Base-by-base conservation (phyloP, 1,284 basidiomycete genomes). In the Hemileia vastatrix region DNA sequence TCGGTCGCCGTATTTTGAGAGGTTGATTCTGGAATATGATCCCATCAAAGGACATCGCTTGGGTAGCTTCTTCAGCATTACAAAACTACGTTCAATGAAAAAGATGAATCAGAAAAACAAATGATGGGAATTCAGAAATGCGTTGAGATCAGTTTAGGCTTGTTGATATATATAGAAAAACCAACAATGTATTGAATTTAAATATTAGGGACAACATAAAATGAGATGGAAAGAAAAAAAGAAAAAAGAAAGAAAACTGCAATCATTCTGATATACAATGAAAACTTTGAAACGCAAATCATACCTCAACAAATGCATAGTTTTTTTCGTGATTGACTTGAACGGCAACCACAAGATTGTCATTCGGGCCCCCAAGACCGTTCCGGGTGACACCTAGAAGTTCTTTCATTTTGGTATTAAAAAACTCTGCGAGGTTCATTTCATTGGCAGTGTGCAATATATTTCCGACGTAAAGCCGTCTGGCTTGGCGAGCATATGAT, bases 241-340 rank as follows among this genome's bases (percentile, higher is more conserved):
- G 47, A 55, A 56, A n/a, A 59, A 44, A 47, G 57, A 50, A 32
- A 5, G n/a, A n/a, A 54, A 6, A 32, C 40, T 24, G n/a, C 31
- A 13, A 57, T 54, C 13, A 19, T 18, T 24, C 11, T 21, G 24
- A 15, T 36, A 24, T 33, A 49, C 18, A 32, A 23, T 44, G 61
- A 55, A 36, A n/a, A n/a, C n/a, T n/a, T n/a, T n/a, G 24, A 1
- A 11, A 53, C 31, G 4, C 65, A 36, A 55, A 57, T 69, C 80
- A 66, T 73, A 91, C 90, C 80, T 96, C 92, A 58, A 95, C 86
- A 73, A 95, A 96, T 0, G 94, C 94, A 72, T 94, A 97, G 69
- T 89, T 90, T 81, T 96, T 96, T 77, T 97, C 94, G 70, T 90
- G 89, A 75, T 96, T 95, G 79, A 95, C 87, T 72, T 94, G 89